Evolutionary conservation across 2,329 filamentous ascomycete species (phyloP), one percentile per base, ranked within the genome.

Genomic region (Sphaerulina musiva): DNA sequence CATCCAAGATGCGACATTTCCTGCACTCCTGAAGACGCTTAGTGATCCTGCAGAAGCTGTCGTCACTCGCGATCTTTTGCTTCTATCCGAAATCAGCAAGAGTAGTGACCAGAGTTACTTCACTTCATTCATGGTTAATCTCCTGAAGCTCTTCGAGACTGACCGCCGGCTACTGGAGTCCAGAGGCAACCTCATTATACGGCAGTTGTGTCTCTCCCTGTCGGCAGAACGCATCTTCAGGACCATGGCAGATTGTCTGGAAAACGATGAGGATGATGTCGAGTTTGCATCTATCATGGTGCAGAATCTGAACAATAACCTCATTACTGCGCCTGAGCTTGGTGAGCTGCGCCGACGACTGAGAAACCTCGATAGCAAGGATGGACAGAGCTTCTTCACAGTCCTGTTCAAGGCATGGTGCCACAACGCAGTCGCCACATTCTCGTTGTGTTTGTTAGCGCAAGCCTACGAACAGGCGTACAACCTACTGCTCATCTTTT

Each of bases 271-370:
- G 62, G 75, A 80, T 73, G 93, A 98, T 68, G 83, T 98, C 41
- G 95, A 98, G 69, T 98, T 98, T 72, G 92, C 93, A 12, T 96
- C 92, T 68, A 97, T 98, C 64, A 98, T 98, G 93, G 90, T 98
- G 31, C 93, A 98, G 70, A 97, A 97, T 66, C 78, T 98, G 49
- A 98, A 98, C 74, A 98, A 98, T 71, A 98, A 98, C 65, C 83
- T 98, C 51, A 96, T 98, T 61, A 98, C 95, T 1, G 93, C 95
- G 0, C 93, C 95, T 0, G 91, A 98, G 71, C 77, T 98, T 31
- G 84, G 89, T 1, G 95, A 97, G 63, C 78, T 98, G 59, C 83
- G 93, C 44, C 96, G 95, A 70, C 79, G 93, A 42, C 75, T 98
- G 48, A 81, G 93, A 34, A 98, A 95, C 64, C 76, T 96, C 1